These are phyloP conservation scores for Aeschynomene evenia DNA, from an alignment of 306 rosid genomes.

Conservation along the genomic window DNA sequence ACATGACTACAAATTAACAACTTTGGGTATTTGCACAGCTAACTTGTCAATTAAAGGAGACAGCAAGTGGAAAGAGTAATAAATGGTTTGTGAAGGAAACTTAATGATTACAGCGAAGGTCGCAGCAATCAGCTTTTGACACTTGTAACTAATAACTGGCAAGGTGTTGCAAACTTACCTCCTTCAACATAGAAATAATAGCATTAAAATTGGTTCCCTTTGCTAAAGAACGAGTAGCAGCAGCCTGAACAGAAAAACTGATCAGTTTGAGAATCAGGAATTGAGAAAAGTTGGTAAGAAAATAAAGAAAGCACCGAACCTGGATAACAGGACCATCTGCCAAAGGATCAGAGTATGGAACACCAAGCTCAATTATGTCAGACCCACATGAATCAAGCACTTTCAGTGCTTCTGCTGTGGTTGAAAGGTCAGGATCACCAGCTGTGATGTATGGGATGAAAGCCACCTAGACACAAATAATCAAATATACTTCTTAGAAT, in stretches of 20 bases:
- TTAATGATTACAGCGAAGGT: not conserved
- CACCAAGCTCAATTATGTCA: constrained; percentile 90
- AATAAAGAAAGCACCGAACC: constrained; percentile 43
- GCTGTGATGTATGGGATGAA: constrained; percentile 86
- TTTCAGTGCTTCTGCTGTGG: constrained; percentile 88
- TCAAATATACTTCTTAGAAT: constrained; percentile 28
- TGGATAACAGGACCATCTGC: constrained; percentile 99
- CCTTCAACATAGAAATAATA: constrained; percentile 78
- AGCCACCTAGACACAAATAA: constrained; percentile 72
- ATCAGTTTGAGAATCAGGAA: constrained; percentile 30
- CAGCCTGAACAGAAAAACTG: constrained; percentile 63
- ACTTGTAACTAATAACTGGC: constrained; percentile 1
- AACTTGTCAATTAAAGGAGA: not conserved
- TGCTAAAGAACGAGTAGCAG: constrained; percentile 85
- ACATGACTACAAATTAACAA: constrained; percentile 17
- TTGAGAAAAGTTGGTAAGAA: constrained; percentile 8
- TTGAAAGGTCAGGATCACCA: constrained; percentile 94
- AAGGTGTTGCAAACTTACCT: constrained; percentile 49
- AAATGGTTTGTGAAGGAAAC: not conserved
- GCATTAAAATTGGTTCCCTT: constrained; percentile 72
- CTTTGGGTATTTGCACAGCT: not conserved
- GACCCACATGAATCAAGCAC: constrained; percentile 82
- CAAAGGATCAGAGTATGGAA: constrained; percentile 93
- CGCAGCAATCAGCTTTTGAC: not conserved
- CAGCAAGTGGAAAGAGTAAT: not conserved